Evolutionary conservation across 495 filamentous ascomycete genomes (phyloP).

Genomic region (Penicillium paradoxum): DNA sequence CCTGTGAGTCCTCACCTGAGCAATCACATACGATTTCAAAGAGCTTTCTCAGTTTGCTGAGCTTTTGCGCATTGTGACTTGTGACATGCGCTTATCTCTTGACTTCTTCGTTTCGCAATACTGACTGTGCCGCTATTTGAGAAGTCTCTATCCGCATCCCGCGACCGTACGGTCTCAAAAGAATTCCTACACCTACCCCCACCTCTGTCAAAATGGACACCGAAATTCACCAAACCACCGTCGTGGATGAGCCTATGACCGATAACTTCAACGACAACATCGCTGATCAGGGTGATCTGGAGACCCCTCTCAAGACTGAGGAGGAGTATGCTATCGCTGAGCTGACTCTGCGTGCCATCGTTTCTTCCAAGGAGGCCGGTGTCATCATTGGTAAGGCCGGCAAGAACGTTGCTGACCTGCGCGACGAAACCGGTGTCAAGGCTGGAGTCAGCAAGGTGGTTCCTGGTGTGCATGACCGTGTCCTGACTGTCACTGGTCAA

Average conservation of each 20-base stretch:
- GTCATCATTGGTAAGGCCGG: slow-evolving; percentile 98
- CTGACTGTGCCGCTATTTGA: not conserved
- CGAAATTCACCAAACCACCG: slow-evolving; percentile 43
- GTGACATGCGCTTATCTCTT: not conserved
- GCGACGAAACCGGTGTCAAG: slow-evolving; percentile 95
- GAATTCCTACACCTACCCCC: slow-evolving; percentile 7
- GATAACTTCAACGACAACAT: slow-evolving; percentile 46
- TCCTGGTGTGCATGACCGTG: slow-evolving; percentile 92
- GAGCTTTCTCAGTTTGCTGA: not conserved
- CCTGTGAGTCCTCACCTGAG: slow-evolving; percentile 18
- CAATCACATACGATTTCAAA: not conserved
- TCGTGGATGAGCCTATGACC: slow-evolving; percentile 41
- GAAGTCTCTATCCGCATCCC: slow-evolving; percentile 7
- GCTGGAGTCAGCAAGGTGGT: slow-evolving; percentile 99
- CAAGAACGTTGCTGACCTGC: slow-evolving; percentile 95
- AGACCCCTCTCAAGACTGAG: slow-evolving; percentile 75
- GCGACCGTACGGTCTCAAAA: slow-evolving; percentile 12
- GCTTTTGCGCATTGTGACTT: not conserved
- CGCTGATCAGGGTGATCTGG: slow-evolving; percentile 58
- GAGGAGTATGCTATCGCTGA: slow-evolving; percentile 91
- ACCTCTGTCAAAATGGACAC: slow-evolving; percentile 39
- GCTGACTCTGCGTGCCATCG: slow-evolving; percentile 92
- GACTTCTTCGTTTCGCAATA: not conserved
- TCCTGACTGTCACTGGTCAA: slow-evolving; percentile 87
- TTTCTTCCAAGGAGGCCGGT: slow-evolving; percentile 96